These are phyloP conservation scores for Wickerhamiella cacticola DNA, from an alignment of 805 yeast genomes.

Conservation along the genomic window DNA sequence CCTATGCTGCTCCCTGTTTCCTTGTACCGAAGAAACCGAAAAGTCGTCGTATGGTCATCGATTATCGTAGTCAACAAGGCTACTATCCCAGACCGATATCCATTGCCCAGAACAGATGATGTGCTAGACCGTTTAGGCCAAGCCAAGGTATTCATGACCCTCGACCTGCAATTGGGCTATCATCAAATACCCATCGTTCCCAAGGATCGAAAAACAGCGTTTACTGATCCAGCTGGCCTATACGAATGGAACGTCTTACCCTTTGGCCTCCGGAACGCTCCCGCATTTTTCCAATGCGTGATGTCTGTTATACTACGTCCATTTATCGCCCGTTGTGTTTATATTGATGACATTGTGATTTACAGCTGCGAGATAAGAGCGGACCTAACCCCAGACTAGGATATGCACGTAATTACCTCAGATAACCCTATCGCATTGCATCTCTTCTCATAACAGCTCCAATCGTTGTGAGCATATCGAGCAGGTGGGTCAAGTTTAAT, in stretches of 20 bases:
- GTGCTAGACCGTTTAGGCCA: background rate
- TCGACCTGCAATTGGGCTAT: slow-evolving; percentile 1
- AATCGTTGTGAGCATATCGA: too few relatives aligned
- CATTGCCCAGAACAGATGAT: background rate
- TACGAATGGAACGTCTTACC: background rate
- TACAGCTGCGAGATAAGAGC: too few relatives aligned
- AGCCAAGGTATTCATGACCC: background rate
- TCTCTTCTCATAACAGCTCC: too few relatives aligned
- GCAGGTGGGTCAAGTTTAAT: too few relatives aligned
- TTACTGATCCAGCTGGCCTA: background rate
- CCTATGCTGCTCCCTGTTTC: background rate
- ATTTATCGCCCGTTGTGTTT: too few relatives aligned
- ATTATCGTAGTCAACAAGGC: background rate
- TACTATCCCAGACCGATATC: too few relatives aligned
- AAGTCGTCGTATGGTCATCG: background rate
- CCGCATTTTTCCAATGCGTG: background rate
- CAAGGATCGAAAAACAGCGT: background rate
- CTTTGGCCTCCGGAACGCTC: slow-evolving; percentile 1
- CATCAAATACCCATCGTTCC: background rate
- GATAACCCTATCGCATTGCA: too few relatives aligned
- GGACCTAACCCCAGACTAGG: too few relatives aligned
- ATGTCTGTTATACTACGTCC: background rate
- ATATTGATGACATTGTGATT: too few relatives aligned
- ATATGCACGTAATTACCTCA: too few relatives aligned
- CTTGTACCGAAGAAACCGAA: background rate